Evolutionary conservation across 2,329 filamentous ascomycete species (phyloP), one percentile per base, ranked within the genome.

Genomic region (Botrytis galanthina): DNA sequence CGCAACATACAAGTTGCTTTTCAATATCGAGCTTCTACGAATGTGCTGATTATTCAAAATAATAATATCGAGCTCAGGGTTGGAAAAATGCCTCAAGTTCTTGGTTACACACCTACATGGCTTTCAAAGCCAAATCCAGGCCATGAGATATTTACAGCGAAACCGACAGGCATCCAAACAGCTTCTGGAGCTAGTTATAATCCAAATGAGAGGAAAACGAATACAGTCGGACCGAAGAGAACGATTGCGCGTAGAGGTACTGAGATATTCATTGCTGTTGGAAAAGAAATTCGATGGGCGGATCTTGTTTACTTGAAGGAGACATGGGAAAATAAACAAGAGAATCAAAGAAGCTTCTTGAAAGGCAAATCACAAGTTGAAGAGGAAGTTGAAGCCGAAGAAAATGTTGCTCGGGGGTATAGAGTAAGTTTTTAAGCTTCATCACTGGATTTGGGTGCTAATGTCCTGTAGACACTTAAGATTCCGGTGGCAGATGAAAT

Each of bases 231-330:
- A 29, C 88, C 89, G 16, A 85, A 86, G 73, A 83, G 89, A 76
- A 94, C 90, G 0, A 91, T 98, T 78, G 95, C 94, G 16, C 90
- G 89, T 68, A 87, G 95, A 74, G 94, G 93, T 26, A 94, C 93
- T 1, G 95, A 99, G 80, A 85, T 98, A 16, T 98, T 98, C 81
- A 90, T 94, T 20, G 95, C 94, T 32, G 91, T 92, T 59, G 95
- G 95, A 67, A 95, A 92, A 78, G 93, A 98, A 82, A 92, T 99
- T 75, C 88, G 95, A 82, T 99, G 96, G 94, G 91, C 93, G 16
- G 93, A 97, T 82, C 84, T 99, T 72, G 89, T 90, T 70, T 89
- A 91, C 74, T 82, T 98, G 79, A 97, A 97, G 84, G 92, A 90
- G 75, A 80, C 81, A 70, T 87, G 84, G 83, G 83, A 85, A 72